Conservation (phyloP, 75 land plant species). For the Larix kaempferi region DNA sequence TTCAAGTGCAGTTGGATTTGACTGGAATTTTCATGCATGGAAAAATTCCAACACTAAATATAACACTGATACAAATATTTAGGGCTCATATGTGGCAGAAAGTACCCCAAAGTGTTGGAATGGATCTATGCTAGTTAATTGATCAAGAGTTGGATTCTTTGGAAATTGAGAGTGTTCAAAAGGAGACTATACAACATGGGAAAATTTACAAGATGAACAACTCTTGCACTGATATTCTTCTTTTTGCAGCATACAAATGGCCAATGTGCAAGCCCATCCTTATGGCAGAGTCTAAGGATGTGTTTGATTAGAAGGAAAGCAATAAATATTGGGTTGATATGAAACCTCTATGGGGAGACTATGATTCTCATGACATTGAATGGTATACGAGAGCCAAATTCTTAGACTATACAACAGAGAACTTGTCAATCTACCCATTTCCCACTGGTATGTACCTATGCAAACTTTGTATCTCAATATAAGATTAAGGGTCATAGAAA, state of each 20-base stretch:
- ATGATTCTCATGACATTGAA: constrained; percentile 98
- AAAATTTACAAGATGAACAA: constrained; percentile 99
- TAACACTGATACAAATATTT: constrained; percentile 95
- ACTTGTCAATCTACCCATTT: constrained; percentile 99
- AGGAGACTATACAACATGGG: no score
- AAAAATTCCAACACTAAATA: constrained; percentile 97
- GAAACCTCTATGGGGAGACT: constrained; percentile 97
- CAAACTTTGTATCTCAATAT: no score
- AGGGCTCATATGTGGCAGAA: constrained; percentile 99
- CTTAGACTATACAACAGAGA: constrained; percentile 97
- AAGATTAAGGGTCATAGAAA: no score
- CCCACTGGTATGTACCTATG: no score
- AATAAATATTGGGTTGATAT: constrained; percentile 99
- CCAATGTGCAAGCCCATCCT: constrained; percentile 99
- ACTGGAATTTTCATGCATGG: constrained; percentile 99
- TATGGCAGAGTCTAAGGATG: constrained; percentile 95
- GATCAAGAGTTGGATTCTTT: constrained; percentile 97
- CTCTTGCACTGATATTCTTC: constrained; percentile 97
- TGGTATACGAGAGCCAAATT: constrained; percentile 95
- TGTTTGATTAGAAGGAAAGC: constrained; percentile 95
- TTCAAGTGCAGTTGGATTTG: constrained; percentile 97
- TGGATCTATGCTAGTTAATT: constrained; percentile 97
- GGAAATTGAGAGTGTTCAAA: constrained; percentile 95
- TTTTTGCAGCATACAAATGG: constrained; percentile 98
- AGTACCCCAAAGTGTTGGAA: constrained; percentile 96